A percentile compares a stretch with the other conserved stretches of the same genome.
phyloP scores from a whole-genome alignment of 2,329 filamentous ascomycete genomes.

The Claviceps sp. region DNA sequence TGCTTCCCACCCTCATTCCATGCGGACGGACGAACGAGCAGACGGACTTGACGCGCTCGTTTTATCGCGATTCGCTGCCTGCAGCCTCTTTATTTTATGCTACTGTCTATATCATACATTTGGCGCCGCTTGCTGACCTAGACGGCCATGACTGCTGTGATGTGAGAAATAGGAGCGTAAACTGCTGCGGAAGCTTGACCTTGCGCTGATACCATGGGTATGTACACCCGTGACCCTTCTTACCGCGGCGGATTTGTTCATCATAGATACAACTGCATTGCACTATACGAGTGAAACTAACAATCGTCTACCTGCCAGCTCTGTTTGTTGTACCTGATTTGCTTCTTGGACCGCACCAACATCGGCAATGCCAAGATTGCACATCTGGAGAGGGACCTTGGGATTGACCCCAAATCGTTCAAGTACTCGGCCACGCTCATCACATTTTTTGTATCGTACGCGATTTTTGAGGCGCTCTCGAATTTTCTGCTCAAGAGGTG shows the following conservation, averaged over 20 bases:
- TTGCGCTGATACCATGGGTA: slow-evolving; percentile 46
- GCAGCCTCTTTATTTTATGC: no score
- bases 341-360: slow-evolving; percentile 65
- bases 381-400: slow-evolving; percentile 22
- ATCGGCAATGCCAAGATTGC: slow-evolving; percentile 58
- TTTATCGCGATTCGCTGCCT: no score
- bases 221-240: slow-evolving; percentile 6
- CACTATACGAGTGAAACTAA: no score
- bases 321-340: slow-evolving; percentile 58
- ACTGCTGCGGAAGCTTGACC: slow-evolving; percentile 48
- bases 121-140: background rate
- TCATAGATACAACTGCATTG: no score
- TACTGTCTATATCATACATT: no score
- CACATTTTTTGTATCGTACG: slow-evolving; percentile 80
- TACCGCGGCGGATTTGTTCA: no score
- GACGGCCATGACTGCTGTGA: background rate
- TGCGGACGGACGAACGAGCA: no score
- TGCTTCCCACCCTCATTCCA: background rate
- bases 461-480: slow-evolving; percentile 63
- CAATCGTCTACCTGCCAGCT: slow-evolving; percentile 25
- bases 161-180: slow-evolving; percentile 39
- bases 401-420: slow-evolving; percentile 44
- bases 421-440: slow-evolving; percentile 66
- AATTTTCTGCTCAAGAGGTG: slow-evolving; percentile 69
- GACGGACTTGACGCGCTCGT: no score